Evolutionary conservation across 257 asterid genomes (phyloP), one percentile per base, ranked within the genome.

Genomic region (Paulownia fortunei): DNA sequence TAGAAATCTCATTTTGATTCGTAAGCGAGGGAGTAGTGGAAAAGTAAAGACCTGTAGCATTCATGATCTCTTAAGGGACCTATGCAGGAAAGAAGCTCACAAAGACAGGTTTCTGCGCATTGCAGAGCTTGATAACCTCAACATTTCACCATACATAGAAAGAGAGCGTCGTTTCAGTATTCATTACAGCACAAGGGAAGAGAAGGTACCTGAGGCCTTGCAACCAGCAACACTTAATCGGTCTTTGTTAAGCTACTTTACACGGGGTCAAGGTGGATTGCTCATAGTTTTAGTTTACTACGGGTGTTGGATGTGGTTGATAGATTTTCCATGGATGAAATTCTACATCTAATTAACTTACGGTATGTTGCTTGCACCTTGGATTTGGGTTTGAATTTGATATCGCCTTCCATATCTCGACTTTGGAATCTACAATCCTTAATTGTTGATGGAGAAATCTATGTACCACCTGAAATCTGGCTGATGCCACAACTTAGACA

Each of bases 401-500:
- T 4, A 10, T 19, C 18, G 9, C 24, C 46, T 41, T 23, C 58
- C 0, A 23, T 59, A 24, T 26, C 66, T 11, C 19, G 8, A 13
- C 69, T 59, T 5, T 58, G 70, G 60, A 73, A 23, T 15, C 58
- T 73, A 73, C 42, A 73, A 12, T 37, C 69, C 0, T 39, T 41
- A n/a, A 1, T 52, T 51, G 0, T 68, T 68, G 30, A 3, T 51
- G 24, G 18, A 36, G 3, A 0, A 12, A 3, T 37, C 3, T 0
- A 19, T 36, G 10, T 58, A 11, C 56, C 47, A 12, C 5, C 27
- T 23, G 69, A 58, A 58, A 30, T 73, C 9, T 73, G 78, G 78
- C 58, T 58, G 41, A 73, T 73, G 67, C 54, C 69, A n/a, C 76
- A 70, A 32, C 76, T 71, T n/a, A 13, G 78, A 15, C 78, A 59